Evolutionary conservation across 2,329 filamentous ascomycete species (phyloP).

Genomic region (Paecilomyces formosus): DNA sequence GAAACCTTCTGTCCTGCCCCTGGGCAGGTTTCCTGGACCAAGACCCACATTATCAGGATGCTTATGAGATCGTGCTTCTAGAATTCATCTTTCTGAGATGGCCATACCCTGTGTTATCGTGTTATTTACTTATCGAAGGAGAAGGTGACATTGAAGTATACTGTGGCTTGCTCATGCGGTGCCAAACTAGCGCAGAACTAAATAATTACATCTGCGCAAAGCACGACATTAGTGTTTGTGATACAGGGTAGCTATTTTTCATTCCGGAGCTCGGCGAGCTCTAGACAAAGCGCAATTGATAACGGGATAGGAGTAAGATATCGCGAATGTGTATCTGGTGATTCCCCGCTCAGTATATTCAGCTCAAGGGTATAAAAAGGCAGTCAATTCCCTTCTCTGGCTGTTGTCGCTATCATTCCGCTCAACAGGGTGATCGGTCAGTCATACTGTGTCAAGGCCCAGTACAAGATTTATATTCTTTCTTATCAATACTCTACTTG

Average conservation of each 20-base stretch:
- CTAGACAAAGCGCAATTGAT: neutral
- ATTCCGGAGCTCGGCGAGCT: neutral
- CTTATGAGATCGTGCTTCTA: neutral
- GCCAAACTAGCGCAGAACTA: neutral
- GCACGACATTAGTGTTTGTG: neutral
- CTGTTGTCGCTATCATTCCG: neutral
- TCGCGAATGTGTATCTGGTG: neutral
- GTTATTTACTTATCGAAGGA: slow-evolving; percentile 15
- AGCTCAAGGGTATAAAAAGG: neutral
- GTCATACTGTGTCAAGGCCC: neutral
- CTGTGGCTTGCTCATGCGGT: neutral
- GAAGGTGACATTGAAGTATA: neutral
- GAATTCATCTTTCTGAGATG: neutral
- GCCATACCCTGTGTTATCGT: slow-evolving; percentile 23
- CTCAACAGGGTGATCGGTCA: neutral
- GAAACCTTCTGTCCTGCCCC: neutral
- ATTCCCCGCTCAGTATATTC: neutral
- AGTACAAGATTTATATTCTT: neutral
- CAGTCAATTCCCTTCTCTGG: neutral
- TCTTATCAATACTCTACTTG: neutral
- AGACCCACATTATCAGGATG: neutral
- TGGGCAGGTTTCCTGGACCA: neutral
- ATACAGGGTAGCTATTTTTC: neutral
- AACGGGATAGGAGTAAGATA: neutral
- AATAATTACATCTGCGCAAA: neutral